A percentile compares a stretch with the other conserved stretches of the same genome.
These are phyloP conservation scores for Mucor racemosus DNA, from an alignment of 371 early-diverging fungal species.

Conservation along the genomic window DNA sequence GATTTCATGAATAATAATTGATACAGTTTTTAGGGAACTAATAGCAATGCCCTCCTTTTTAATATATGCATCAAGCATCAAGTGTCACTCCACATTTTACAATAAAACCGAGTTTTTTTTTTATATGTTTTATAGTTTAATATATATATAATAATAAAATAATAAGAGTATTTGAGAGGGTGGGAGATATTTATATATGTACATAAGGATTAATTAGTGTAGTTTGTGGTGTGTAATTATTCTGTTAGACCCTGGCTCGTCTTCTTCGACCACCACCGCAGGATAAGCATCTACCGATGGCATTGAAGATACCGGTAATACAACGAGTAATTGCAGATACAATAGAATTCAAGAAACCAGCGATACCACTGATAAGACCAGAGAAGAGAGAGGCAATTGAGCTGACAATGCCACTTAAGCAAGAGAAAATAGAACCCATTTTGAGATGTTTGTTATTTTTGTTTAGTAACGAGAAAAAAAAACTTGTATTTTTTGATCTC, in stretches of 20 bases:
- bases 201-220: constrained; percentile 4
- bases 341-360: constrained; percentile 37
- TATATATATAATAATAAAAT: background rate
- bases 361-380: constrained; percentile 34
- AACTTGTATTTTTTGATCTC: background rate
- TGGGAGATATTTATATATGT: background rate
- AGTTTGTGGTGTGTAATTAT: background rate
- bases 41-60: no score
- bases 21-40: no score
- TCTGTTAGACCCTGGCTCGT: constrained; percentile 11
- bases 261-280: constrained; percentile 21
- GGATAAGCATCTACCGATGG: constrained; percentile 29
- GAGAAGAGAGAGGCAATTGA: constrained; percentile 40
- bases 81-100: background rate
- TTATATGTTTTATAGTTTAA: background rate
- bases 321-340: constrained; percentile 33
- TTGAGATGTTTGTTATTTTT: constrained; percentile 6
- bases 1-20: no score
- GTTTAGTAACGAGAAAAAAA: background rate
- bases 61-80: no score
- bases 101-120: background rate
- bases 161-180: background rate
- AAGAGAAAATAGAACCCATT: constrained; percentile 46
- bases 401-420: constrained; percentile 31
- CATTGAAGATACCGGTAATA: constrained; percentile 41